phyloP scores from a whole-genome alignment of 2,329 filamentous ascomycete genomes.

The Xylogone sp. region DNA sequence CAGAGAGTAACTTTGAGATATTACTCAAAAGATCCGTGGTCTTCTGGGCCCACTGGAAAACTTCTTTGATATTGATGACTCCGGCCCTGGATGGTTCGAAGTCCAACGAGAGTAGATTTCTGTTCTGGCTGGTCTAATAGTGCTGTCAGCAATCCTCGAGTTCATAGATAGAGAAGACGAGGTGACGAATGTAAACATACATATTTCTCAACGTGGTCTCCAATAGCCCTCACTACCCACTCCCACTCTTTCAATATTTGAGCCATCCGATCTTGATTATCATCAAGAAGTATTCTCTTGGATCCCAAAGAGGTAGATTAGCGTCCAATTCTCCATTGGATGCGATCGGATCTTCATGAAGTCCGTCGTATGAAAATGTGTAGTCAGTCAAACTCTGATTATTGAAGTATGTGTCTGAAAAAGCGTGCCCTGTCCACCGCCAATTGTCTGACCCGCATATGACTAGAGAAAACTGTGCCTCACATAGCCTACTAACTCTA shows the following conservation, averaged over 20 bases:
- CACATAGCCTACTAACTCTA: constrained; percentile 2
- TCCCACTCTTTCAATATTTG: constrained; percentile 8
- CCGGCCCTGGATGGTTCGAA: too few species aligned
- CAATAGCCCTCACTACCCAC: constrained; percentile 2
- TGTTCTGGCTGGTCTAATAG: too few species aligned
- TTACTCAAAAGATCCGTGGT: too few species aligned
- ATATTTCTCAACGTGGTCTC: constrained; percentile 4
- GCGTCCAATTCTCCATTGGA: constrained; percentile 2
- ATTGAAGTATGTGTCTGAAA: constrained; percentile 8
- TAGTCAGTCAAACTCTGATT: constrained; percentile 1
- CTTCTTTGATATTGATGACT: too few species aligned
- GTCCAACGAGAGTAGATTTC: too few species aligned
- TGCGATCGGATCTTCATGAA: constrained; percentile 8
- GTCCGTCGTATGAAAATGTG: constrained; percentile 3
- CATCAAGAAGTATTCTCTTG: constrained; percentile 11
- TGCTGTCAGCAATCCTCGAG: too few species aligned
- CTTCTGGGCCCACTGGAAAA: too few species aligned
- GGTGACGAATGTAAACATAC: constrained; percentile 1
- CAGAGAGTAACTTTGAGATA: not conserved
- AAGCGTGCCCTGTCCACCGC: constrained; percentile 6
- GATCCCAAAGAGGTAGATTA: constrained; percentile 6
- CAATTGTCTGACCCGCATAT: constrained; percentile 8
- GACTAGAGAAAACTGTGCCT: constrained; percentile 7
- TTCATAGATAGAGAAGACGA: too few species aligned
- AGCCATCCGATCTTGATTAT: constrained; percentile 7